Conservation (phyloP, 495 filamentous ascomycete genomes). For the Tuber aestivum region DNA sequence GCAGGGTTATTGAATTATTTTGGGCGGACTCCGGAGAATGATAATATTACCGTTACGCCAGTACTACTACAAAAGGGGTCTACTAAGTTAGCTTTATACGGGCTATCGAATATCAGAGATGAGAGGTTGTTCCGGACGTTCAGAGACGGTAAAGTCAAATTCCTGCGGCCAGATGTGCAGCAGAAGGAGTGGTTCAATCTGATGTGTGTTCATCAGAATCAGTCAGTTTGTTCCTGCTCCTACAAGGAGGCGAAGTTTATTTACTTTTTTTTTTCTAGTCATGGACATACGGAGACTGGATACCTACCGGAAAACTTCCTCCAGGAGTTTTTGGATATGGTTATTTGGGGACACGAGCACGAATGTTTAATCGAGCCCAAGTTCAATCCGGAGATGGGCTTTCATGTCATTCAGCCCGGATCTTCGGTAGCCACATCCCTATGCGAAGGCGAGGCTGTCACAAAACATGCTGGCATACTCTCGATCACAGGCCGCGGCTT, state of each 20-base stretch:
- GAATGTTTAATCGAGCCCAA: conserved; percentile 85
- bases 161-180: conserved; percentile 77
- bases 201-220: conserved; percentile 94
- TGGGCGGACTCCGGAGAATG: conserved; percentile 80
- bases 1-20: conserved; percentile 94
- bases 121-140: conserved; percentile 92
- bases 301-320: conserved; percentile 94
- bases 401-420: conserved; percentile 94
- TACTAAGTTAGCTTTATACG: conserved; percentile 92
- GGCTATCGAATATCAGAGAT: conserved; percentile 93
- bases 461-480: conserved; percentile 84
- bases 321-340: conserved; percentile 81
- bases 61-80: conserved; percentile 87
- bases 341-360: conserved; percentile 97
- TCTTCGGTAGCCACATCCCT: conserved; percentile 94
- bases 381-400: conserved; percentile 76
- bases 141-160: conserved; percentile 84
- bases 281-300: conserved; percentile 78
- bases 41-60: conserved; percentile 86
- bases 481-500: conserved; percentile 79
- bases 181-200: conserved; percentile 94
- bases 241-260: not conserved
- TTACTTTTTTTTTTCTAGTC: conserved; percentile 42
- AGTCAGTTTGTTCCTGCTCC: conserved; percentile 45
- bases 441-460: conserved; percentile 78